Conservation (phyloP, 2,329 filamentous ascomycete genomes). For the Hyphodiscus sp. region DNA sequence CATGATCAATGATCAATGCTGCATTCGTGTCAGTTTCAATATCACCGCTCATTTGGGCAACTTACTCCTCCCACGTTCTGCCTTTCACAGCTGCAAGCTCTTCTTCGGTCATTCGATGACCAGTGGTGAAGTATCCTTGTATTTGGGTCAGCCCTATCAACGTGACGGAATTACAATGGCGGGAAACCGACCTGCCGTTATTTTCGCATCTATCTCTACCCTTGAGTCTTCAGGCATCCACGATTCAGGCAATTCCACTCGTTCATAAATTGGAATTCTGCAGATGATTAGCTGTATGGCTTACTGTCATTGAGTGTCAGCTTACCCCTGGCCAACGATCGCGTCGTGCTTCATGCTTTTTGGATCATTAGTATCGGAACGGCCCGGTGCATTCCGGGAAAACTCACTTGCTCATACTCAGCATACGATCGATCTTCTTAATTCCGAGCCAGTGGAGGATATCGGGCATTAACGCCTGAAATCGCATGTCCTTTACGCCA, state of each 20-base stretch:
- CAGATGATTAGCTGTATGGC: neutral
- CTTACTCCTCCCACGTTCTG: constrained; percentile 81
- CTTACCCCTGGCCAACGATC: constrained; percentile 71
- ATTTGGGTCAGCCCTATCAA: constrained; percentile 28
- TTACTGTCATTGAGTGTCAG: neutral
- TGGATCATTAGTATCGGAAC: constrained; percentile 17
- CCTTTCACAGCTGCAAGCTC: constrained; percentile 83
- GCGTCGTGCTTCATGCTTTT: constrained; percentile 82
- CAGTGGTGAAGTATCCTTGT: constrained; percentile 72
- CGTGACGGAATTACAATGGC: constrained; percentile 1
- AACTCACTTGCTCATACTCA: constrained; percentile 82
- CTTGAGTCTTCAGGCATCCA: constrained; percentile 91
- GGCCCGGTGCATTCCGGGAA: constrained; percentile 7
- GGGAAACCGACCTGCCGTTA: constrained; percentile 66
- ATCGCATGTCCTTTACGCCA: constrained; percentile 93
- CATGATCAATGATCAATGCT: constrained; percentile 30
- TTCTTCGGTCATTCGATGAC: constrained; percentile 80
- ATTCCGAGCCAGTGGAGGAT: constrained; percentile 98
- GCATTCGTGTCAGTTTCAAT: constrained; percentile 22
- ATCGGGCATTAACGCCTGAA: constrained; percentile 96
- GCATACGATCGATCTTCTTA: constrained; percentile 96
- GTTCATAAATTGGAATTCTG: constrained; percentile 78
- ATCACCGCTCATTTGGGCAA: constrained; percentile 16
- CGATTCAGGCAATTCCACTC: constrained; percentile 86
- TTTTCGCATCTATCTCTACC: constrained; percentile 99